These are phyloP conservation scores for Brassica nigra DNA, from an alignment of 345 rosid species.

Conservation along the genomic window DNA sequence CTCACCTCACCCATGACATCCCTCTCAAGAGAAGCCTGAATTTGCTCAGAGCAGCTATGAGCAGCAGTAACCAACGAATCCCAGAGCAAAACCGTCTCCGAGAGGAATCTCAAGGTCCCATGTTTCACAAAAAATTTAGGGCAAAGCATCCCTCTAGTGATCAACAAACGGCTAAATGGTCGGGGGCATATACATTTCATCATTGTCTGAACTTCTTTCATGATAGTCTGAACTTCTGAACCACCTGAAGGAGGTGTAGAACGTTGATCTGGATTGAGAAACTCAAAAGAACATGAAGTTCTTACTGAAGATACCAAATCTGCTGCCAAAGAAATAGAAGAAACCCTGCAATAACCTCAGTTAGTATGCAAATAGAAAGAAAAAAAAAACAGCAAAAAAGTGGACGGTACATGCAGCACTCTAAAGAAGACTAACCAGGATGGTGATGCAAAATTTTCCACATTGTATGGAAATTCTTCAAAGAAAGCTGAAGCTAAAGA, in stretches of 20 bases:
- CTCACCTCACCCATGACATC: conserved; percentile 69
- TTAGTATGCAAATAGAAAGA: conserved; percentile 39
- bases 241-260: conserved; percentile 49
- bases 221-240: conserved; percentile 57
- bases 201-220: conserved; percentile 64
- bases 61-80: conserved; percentile 56
- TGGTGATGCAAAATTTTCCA: conserved; percentile 78
- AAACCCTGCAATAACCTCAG: conserved; percentile 74
- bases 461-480: conserved; percentile 84
- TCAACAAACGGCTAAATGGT: conserved; percentile 66
- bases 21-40: conserved; percentile 55
- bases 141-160: conserved; percentile 89
- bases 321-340: conserved; percentile 80
- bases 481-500: conserved; percentile 72
- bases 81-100: conserved; percentile 72
- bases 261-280: conserved; percentile 49
- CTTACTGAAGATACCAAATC: conserved; percentile 64
- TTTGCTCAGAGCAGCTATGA: conserved; percentile 38
- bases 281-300: conserved; percentile 53
- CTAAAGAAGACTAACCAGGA: conserved; percentile 70
- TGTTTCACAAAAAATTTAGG: conserved; percentile 77
- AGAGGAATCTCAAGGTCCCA: conserved; percentile 81
- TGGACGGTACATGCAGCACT: background rate
- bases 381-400: background rate
- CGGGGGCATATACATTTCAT: conserved; percentile 72